A percentile compares a stretch with the other conserved stretches of the same genome.
Conservation (phyloP, 371 early-diverging fungal genomes). For the Rhizopus delemar region DNA sequence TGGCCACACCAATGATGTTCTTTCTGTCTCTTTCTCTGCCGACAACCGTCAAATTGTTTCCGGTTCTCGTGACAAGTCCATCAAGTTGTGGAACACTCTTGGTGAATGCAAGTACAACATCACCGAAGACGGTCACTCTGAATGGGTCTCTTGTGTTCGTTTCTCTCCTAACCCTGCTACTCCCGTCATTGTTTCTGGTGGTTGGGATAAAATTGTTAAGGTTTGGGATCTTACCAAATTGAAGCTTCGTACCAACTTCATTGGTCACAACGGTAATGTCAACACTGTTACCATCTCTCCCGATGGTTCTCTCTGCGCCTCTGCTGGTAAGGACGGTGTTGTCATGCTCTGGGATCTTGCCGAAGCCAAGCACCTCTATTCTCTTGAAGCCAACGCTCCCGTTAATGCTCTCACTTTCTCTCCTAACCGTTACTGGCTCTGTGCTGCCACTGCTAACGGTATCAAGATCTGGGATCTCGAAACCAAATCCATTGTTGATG, state of each 20-base stretch:
- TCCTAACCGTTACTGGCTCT: conserved; percentile 99
- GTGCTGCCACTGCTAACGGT: conserved; percentile 91
- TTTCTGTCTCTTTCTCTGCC: conserved; percentile 96
- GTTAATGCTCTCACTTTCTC: conserved; percentile 96
- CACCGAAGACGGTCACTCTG: conserved; percentile 86
- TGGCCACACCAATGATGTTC: conserved; percentile 93
- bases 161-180: conserved; percentile 96
- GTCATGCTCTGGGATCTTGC: conserved; percentile 98
- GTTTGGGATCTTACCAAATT: conserved; percentile 96
- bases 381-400: conserved; percentile 88
- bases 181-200: conserved; percentile 92
- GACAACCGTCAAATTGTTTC: conserved; percentile 97
- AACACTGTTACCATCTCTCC: conserved; percentile 96
- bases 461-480: conserved; percentile 99
- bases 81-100: conserved; percentile 98
- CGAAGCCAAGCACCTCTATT: conserved; percentile 98
- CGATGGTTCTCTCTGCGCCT: conserved; percentile 98
- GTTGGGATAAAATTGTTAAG: conserved; percentile 99
- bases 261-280: conserved; percentile 95
- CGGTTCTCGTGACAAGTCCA: conserved; percentile 93
- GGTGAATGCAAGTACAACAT: conserved; percentile 98
- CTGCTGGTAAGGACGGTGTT: conserved; percentile 97
- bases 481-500: conserved; percentile 90
- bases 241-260: conserved; percentile 96
- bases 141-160: conserved; percentile 96